These are phyloP conservation scores for Ophiostoma triangulosporum DNA, from an alignment of 2,329 filamentous ascomycete genomes.

Conservation along the genomic window DNA sequence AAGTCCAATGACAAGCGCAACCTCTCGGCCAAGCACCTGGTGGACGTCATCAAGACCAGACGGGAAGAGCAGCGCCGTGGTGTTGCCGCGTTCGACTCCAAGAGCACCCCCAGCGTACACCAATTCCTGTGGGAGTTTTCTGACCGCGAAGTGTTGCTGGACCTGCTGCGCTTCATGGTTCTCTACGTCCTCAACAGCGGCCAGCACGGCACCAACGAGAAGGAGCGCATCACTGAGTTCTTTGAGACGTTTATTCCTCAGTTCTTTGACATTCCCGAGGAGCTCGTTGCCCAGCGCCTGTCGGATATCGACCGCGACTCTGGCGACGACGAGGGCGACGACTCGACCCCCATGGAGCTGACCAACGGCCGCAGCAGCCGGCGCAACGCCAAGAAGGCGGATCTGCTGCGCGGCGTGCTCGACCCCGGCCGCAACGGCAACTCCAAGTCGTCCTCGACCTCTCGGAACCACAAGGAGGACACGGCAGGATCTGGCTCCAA, in stretches of 20 bases:
- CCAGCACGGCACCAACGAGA: conserved; percentile 58
- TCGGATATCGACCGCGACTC: conserved; percentile 56
- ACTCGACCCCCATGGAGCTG: conserved; percentile 56
- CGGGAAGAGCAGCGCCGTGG: conserved; percentile 73
- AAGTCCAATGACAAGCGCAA: conserved; percentile 84
- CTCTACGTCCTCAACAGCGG: conserved; percentile 54
- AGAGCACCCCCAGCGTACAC: conserved; percentile 37
- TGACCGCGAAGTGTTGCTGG: conserved; percentile 54
- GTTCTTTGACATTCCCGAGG: conserved; percentile 64
- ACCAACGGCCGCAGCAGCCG: conserved; percentile 50
- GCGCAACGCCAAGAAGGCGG: conserved; percentile 63
- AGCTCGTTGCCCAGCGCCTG: conserved; percentile 52
- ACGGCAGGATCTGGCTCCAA: conserved; percentile 60
- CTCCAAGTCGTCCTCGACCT: conserved; percentile 26
- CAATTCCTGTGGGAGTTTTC: conserved; percentile 67
- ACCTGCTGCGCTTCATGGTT: conserved; percentile 49
- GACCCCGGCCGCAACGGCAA: conserved; percentile 63
- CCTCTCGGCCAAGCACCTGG: conserved; percentile 78
- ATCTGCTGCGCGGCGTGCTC: conserved; percentile 74
- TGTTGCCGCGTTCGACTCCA: conserved; percentile 41
- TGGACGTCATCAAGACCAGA: conserved; percentile 82
- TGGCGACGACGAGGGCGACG: conserved; percentile 66
- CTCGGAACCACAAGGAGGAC: conserved; percentile 63
- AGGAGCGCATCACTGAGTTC: conserved; percentile 60
- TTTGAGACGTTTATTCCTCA: conserved; percentile 62